These are phyloP conservation scores for Malassezia sympodialis DNA, from an alignment of 1,284 basidiomycete genomes.

Conservation along the genomic window DNA sequence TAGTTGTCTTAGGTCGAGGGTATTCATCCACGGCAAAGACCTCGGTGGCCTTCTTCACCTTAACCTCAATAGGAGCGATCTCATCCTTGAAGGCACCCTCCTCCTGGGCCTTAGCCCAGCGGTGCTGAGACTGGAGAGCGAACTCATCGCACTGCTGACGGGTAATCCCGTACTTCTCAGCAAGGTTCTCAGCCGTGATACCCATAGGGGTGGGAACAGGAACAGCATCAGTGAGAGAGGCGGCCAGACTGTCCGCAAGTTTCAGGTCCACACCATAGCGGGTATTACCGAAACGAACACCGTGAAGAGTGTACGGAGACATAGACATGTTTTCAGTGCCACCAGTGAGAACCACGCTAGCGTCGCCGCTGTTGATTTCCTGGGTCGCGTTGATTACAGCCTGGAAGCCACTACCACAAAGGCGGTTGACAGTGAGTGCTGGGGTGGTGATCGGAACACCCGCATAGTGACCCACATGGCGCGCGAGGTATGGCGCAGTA, in stretches of 20 bases:
- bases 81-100: slow-evolving; percentile 50
- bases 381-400: slow-evolving; percentile 85
- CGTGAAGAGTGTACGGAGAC: slow-evolving; percentile 56
- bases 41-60: slow-evolving; percentile 42
- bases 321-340: slow-evolving; percentile 98
- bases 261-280: slow-evolving; percentile 54
- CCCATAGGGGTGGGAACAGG: slow-evolving; percentile 53
- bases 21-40: slow-evolving; percentile 51
- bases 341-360: slow-evolving; percentile 76
- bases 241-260: slow-evolving; percentile 55
- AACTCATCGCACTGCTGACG: slow-evolving; percentile 69
- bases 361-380: slow-evolving; percentile 75
- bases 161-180: slow-evolving; percentile 69
- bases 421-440: slow-evolving; percentile 59
- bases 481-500: slow-evolving; percentile 80
- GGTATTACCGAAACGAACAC: slow-evolving; percentile 46
- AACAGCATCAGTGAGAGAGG: slow-evolving; percentile 53
- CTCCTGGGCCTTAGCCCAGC: slow-evolving; percentile 50
- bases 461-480: slow-evolving; percentile 80
- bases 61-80: slow-evolving; percentile 48
- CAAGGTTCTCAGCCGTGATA: slow-evolving; percentile 75
- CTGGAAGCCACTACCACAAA: slow-evolving; percentile 94
- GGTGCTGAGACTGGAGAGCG: slow-evolving; percentile 48
- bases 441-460: slow-evolving; percentile 57
- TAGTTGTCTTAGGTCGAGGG: slow-evolving; percentile 66